Conservation (phyloP, 306 rosid genomes). For the Carpinus viminea region DNA sequence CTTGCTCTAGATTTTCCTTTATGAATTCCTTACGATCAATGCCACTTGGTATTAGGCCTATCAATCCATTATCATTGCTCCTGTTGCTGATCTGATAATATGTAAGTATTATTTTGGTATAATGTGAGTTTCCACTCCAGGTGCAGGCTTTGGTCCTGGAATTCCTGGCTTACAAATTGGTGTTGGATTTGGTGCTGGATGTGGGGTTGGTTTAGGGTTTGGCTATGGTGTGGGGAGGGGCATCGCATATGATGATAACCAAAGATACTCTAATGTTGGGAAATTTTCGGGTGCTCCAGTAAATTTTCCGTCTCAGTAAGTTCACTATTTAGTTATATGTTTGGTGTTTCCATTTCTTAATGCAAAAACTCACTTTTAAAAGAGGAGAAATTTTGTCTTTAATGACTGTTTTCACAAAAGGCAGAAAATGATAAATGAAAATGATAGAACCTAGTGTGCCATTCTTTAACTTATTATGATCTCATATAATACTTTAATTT, state of each 20-base stretch:
- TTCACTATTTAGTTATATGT: constrained; percentile 10
- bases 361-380: constrained; percentile 17
- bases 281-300: constrained; percentile 37
- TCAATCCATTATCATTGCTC: neutral
- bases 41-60: neutral
- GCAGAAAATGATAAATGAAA: neutral
- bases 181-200: constrained; percentile 84
- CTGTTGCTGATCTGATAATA: neutral
- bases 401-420: neutral
- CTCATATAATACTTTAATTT: neutral
- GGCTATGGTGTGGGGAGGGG: constrained; percentile 95
- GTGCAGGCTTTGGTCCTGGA: constrained; percentile 88
- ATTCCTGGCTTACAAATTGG: constrained; percentile 86
- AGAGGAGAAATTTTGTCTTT: neutral
- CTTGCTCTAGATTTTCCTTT: neutral
- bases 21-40: neutral
- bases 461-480: neutral
- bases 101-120: neutral
- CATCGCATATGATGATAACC: constrained; percentile 65
- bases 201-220: constrained; percentile 87
- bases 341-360: constrained; percentile 5
- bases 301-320: constrained; percentile 65
- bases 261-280: constrained; percentile 72
- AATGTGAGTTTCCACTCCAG: constrained; percentile 39
- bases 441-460: neutral